Conservation (phyloP, 108 stramenopile species). For the Aureococcus anophagefferens region DNA sequence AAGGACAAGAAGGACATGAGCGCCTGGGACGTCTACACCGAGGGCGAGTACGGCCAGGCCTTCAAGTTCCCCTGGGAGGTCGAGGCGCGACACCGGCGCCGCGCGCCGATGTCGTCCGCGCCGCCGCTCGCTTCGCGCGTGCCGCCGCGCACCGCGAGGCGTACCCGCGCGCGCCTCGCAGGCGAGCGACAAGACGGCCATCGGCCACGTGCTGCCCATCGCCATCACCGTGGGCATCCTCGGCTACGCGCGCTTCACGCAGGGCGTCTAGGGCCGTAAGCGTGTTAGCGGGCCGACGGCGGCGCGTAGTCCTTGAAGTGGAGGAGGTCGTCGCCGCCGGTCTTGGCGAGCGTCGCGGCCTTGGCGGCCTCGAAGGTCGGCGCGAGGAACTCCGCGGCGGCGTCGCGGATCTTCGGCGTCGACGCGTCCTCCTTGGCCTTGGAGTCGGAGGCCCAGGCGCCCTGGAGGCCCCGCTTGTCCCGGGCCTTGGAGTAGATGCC, state of each 20-base stretch:
- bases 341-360: neutral
- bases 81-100: no score
- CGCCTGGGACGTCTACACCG: no score
- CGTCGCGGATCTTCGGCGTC: neutral
- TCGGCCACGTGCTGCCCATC: neutral
- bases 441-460: slow-evolving; percentile 52
- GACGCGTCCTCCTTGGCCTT: slow-evolving; percentile 55
- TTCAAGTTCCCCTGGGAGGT: no score
- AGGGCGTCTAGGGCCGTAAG: neutral
- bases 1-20: no score
- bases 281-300: no score
- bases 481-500: slow-evolving; percentile 64
- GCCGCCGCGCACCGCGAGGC: no score
- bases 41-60: no score
- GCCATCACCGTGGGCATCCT: neutral
- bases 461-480: slow-evolving; percentile 26
- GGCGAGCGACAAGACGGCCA: neutral
- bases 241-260: neutral
- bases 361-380: neutral
- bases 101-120: no score
- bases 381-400: neutral
- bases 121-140: no score
- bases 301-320: neutral
- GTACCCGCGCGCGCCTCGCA: no score
- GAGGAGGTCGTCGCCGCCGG: neutral